These are phyloP conservation scores for Gymnopilus junonius DNA, from an alignment of 768 basidiomycete species.

Conservation along the genomic window DNA sequence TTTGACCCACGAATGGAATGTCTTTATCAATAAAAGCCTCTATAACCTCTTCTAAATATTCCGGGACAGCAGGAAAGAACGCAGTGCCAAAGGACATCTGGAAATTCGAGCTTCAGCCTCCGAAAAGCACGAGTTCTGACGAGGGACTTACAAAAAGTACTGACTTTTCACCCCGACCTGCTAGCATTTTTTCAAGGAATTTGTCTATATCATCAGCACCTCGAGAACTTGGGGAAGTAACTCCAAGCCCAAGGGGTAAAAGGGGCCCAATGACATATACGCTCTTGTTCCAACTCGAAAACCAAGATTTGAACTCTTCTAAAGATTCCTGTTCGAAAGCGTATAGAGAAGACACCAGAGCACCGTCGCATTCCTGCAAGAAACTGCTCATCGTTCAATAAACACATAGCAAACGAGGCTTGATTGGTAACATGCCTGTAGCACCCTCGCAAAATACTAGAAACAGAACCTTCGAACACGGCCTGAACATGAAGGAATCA, in stretches of 20 bases:
- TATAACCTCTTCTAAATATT: constrained; percentile 18
- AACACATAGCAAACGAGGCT: neutral
- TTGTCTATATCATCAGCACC: neutral
- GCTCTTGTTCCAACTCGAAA: constrained; percentile 1
- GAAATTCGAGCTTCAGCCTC: neutral
- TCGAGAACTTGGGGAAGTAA: neutral
- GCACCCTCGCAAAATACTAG: neutral
- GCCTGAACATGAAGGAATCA: neutral
- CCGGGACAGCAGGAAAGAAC: constrained; percentile 7
- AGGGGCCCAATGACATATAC: constrained; percentile 16
- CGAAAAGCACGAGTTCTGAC: neutral
- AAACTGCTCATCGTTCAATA: neutral
- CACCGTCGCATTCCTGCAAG: constrained; percentile 6
- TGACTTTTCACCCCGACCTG: constrained; percentile 1
- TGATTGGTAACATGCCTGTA: neutral
- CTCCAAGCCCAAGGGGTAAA: constrained; percentile 8
- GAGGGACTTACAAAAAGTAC: constrained; percentile 10
- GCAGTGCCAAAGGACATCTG: constrained; percentile 13
- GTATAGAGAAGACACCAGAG: neutral
- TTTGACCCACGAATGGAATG: constrained; percentile 12
- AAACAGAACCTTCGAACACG: neutral
- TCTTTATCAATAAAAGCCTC: constrained; percentile 10
- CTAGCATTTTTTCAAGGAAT: constrained; percentile 7
- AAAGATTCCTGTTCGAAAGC: constrained; percentile 10
- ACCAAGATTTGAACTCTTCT: constrained; percentile 7